phyloP scores from a whole-genome alignment of 208 protist genomes.

The Novymonas esmeraldas region DNA sequence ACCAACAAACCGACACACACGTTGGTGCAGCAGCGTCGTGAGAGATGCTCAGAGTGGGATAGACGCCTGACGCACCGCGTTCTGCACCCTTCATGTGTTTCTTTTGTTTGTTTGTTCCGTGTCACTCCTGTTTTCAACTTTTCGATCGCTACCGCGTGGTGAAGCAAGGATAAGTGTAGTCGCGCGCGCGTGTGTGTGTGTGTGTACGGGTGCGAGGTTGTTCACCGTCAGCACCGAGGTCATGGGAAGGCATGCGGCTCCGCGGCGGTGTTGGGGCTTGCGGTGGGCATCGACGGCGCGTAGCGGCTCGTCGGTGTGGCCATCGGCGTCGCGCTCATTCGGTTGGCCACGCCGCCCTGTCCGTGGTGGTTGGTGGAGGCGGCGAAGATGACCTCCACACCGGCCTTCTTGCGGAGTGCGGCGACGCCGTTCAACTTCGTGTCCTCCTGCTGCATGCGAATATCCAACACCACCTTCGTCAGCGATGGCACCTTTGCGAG shows the following conservation, averaged over 20 bases:
- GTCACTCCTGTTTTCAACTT: no score
- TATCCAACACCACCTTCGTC: slow-evolving; percentile 43
- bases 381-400: slow-evolving; percentile 42
- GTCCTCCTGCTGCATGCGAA: slow-evolving; percentile 30
- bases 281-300: slow-evolving; percentile 17
- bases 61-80: no score
- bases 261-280: slow-evolving; percentile 12
- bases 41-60: no score
- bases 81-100: no score
- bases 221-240: neutral
- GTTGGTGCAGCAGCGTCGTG: no score
- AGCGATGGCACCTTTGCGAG: slow-evolving; percentile 41
- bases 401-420: slow-evolving; percentile 20
- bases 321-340: slow-evolving; percentile 22
- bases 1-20: no score
- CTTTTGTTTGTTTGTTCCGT: no score
- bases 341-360: slow-evolving; percentile 18
- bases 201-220: no score
- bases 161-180: no score
- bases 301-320: slow-evolving; percentile 28
- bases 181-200: no score
- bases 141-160: no score
- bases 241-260: slow-evolving; percentile 15
- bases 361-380: slow-evolving; percentile 23
- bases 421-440: slow-evolving; percentile 34